Percentiles rank a stretch among this genome's conserved stretches.
phyloP scores from a whole-genome alignment of 441 rosid species.

The Erodium trifolium region DNA sequence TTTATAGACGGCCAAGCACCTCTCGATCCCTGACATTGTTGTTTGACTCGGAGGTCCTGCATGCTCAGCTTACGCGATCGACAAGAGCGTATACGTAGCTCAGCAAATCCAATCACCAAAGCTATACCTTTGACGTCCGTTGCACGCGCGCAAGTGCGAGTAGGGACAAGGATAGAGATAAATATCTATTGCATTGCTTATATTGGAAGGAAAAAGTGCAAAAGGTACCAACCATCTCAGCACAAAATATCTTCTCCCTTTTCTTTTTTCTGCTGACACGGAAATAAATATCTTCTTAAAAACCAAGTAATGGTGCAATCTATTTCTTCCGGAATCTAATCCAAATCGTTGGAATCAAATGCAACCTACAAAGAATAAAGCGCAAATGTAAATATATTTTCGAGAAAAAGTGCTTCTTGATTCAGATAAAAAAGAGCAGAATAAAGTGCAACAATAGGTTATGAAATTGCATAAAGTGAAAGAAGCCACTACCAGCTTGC shows the following conservation, averaged over 20 bases:
- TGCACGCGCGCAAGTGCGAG: conserved; percentile 1
- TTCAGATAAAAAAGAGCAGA: neutral
- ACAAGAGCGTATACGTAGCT: neutral
- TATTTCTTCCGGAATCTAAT: neutral
- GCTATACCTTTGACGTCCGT: neutral
- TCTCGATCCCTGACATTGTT: conserved; percentile 1
- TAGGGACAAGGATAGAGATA: neutral
- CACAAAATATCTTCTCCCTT: neutral
- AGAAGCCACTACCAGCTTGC: neutral
- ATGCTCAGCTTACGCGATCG: neutral
- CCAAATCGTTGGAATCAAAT: neutral
- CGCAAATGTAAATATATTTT: neutral
- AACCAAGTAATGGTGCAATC: neutral
- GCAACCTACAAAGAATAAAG: neutral
- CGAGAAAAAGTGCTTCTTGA: neutral
- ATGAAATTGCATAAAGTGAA: conserved; percentile 1
- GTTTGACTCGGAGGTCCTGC: neutral
- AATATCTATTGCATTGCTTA: neutral
- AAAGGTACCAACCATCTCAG: neutral
- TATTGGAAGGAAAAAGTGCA: conserved; percentile 1
- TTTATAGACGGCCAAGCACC: too few species aligned
- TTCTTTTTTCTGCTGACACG: neutral
- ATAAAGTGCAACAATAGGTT: neutral
- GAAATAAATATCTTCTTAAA: neutral
- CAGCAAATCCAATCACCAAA: neutral